phyloP scores from a whole-genome alignment of 2,329 filamentous ascomycete species.

The Ascochyta koolunga region DNA sequence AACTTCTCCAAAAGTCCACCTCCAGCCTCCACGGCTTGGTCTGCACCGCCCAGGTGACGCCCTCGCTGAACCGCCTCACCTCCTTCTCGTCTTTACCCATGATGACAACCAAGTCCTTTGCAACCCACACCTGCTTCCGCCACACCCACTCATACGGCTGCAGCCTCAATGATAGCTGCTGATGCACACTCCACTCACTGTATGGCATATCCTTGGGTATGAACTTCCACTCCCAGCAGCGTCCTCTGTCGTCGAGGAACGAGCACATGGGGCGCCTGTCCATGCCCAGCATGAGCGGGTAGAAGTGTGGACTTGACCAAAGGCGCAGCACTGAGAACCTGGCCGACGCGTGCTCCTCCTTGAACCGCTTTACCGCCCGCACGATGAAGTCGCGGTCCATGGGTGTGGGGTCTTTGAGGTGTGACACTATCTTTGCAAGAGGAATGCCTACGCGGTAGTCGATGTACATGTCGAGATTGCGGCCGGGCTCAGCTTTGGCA shows the following conservation, averaged over 20 bases:
- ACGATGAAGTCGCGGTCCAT: conserved; percentile 44
- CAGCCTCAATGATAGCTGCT: conserved; percentile 42
- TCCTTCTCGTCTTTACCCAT: conserved; percentile 55
- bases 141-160: conserved; percentile 41
- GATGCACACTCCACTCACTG: conserved; percentile 54
- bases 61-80: conserved; percentile 47
- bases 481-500: conserved; percentile 46
- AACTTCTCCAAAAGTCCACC: conserved; percentile 60
- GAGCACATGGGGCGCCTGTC: conserved; percentile 44
- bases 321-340: conserved; percentile 54
- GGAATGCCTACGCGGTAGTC: conserved; percentile 44
- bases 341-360: conserved; percentile 27
- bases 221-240: conserved; percentile 58
- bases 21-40: conserved; percentile 58
- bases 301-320: conserved; percentile 59
- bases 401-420: conserved; percentile 43
- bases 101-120: conserved; percentile 54
- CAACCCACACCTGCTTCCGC: conserved; percentile 48
- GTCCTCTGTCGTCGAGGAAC: conserved; percentile 53
- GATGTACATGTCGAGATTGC: conserved; percentile 53
- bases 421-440: conserved; percentile 26
- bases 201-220: conserved; percentile 56
- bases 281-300: conserved; percentile 54
- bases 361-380: conserved; percentile 39
- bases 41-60: conserved; percentile 54